Base-by-base conservation (phyloP, 768 basidiomycete species). In the Tricholoma flavovirens region DNA sequence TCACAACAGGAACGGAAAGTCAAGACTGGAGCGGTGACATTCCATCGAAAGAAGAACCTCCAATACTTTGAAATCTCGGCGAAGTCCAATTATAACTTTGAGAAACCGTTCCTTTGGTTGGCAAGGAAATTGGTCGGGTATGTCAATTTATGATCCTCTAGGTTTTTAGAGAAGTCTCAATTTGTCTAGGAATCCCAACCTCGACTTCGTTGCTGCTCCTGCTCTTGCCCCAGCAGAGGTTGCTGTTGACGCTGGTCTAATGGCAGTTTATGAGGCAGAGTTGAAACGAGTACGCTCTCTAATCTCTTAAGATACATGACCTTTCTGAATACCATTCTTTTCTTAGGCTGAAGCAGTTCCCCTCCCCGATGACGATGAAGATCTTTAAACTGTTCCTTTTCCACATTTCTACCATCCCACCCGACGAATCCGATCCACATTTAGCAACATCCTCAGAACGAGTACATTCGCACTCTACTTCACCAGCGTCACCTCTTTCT, bases 61-160 rank as follows among this genome's bases (percentile, higher is more conserved):
- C 97, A 98, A 71, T 99, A 99, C 80, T 99, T 95, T 71, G 97
- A 99, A 69, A 98, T 99, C 64, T 98, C 97, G 0, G 97, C 97
- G 53, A 99, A 99, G 77, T 98, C 95, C 46, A 99, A 99, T 82
- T 99, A 98, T 75, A 99, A 99, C 81, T 98, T 98, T 69, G 97
- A 99, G 77, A 98, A 98, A 73, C 97, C 97, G 50, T 98, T 99
- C 92, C 83, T 99, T 61, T 98, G 97, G 97, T 82, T 98, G 71
- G 95, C 93, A 57, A 85, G 93, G 78, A 99, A 98, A 78, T 82
- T 99, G 60, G 95, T 96, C 61, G 96, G 94, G 93, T 93, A 66
- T 59, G 90, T 79, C 19, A 4, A 5, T 29, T 17, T 4, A 4
- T 9, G 22, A 1, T 30, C 22, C 17, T 30, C 19, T 3, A 10